A percentile compares a stretch with the other conserved stretches of the same genome.
Evolutionary conservation across 2,329 filamentous ascomycete species (phyloP).

Genomic region (Aureobasidium melanogenum): DNA sequence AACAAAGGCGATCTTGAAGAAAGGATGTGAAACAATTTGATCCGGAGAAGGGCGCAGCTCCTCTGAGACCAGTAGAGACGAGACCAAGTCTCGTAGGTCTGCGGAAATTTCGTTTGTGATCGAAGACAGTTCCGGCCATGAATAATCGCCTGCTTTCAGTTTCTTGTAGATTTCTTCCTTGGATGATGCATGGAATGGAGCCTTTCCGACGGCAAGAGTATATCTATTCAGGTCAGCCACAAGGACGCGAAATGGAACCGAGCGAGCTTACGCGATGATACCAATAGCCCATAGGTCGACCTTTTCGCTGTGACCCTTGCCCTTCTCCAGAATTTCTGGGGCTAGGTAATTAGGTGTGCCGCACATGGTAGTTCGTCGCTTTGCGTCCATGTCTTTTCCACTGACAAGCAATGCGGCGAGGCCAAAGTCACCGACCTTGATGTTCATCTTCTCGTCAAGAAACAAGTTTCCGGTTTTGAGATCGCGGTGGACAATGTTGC

Average conservation of each 20-base stretch:
- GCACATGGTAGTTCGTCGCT: slow-evolving; percentile 82
- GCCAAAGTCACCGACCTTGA: slow-evolving; percentile 96
- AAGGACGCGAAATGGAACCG: slow-evolving; percentile 34
- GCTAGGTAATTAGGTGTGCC: slow-evolving; percentile 98
- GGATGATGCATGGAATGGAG: slow-evolving; percentile 88
- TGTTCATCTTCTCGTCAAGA: slow-evolving; percentile 87
- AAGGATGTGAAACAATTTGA: slow-evolving; percentile 67
- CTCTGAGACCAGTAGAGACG: slow-evolving; percentile 65
- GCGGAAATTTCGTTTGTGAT: slow-evolving; percentile 62
- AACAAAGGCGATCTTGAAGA: slow-evolving; percentile 70
- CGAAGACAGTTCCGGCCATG: slow-evolving; percentile 62
- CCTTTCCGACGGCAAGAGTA: slow-evolving; percentile 92
- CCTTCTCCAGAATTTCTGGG: slow-evolving; percentile 91
- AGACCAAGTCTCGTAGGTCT: slow-evolving; percentile 70
- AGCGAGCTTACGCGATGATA: slow-evolving; percentile 66
- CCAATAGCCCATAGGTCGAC: slow-evolving; percentile 98
- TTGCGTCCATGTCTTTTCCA: slow-evolving; percentile 75
- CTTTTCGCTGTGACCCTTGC: slow-evolving; percentile 92
- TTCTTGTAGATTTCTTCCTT: slow-evolving; percentile 75
- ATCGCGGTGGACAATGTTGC: slow-evolving; percentile 93
- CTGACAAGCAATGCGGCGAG: slow-evolving; percentile 86
- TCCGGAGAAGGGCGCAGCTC: slow-evolving; percentile 68
- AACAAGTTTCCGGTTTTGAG: slow-evolving; percentile 98
- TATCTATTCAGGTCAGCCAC: slow-evolving; percentile 38
- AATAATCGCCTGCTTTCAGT: slow-evolving; percentile 63